Evolutionary conservation across 1,139 yeast genomes (phyloP), one percentile per base, ranked within the genome.

Genomic region (Hansenula lynferdii): DNA sequence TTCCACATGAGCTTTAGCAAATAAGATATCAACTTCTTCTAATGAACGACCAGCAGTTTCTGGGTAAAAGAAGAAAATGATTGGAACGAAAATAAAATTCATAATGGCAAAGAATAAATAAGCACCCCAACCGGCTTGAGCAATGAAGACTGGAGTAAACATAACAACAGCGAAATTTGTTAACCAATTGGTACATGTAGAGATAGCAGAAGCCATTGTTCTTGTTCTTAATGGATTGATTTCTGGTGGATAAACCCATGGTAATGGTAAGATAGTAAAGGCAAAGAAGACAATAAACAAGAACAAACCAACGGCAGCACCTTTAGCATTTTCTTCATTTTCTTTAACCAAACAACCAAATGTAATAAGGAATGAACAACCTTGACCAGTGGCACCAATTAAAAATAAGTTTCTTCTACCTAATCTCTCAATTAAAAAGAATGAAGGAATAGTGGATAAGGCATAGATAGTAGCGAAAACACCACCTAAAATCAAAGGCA

Each of bases 1-100:
- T 22, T 31, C 33, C 22, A 12, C 15, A 22, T 31, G 33, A 31
- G 58, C 37, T 58, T 64, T 28, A 72, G 52, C 67, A 52, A 76
- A 78, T 45, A 81, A 78, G 47, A 73, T 68, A 54, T 78, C 83
- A 47, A 78, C 68, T 54, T 77, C 84, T 57, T 78, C 85, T 54
- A 79, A 64, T 27, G 80, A 64, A 54, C 81, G 69, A 42, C 80
- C 79, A 11, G 80, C 75, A 30, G 84, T 79, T 62, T 78, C 85
- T 28, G 84, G 84, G 55, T 75, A 78, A 61, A 73, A 81, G 69
- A 83, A 75, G 67, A 62, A 80, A 41, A 81, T 83, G 51, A 68
- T 48, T 28, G 86, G 85, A 33, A 80, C 65, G 64, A 77, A 66
- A 15, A 54, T 24, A 46, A 58, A 61, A 52, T 67, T 67, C 44